Evolutionary conservation across 805 yeast genomes (phyloP).

Genomic region (Ogataea pini): DNA sequence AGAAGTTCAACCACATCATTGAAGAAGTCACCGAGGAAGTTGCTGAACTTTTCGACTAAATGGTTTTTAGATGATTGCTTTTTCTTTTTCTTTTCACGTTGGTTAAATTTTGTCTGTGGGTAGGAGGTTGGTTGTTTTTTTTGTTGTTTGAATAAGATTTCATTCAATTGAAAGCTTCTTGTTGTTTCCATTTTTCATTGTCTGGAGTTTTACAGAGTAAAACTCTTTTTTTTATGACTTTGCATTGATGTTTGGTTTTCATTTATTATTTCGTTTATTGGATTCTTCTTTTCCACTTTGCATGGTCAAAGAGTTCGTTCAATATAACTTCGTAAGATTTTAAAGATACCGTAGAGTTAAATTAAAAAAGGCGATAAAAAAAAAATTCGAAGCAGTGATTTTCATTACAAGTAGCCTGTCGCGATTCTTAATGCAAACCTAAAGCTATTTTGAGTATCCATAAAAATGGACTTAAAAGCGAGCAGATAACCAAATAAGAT

Average conservation of each 20-base stretch:
- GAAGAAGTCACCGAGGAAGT: conserved; percentile 25
- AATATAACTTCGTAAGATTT: neutral
- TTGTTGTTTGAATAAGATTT: neutral
- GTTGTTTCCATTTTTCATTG: neutral
- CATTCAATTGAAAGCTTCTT: neutral
- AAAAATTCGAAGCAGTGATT: neutral
- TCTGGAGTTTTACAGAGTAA: neutral
- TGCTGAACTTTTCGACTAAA: conserved; percentile 13
- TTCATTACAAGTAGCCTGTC: neutral
- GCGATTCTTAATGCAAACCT: conserved; percentile 4
- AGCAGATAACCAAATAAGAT: conserved; percentile 9
- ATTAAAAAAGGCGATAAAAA: neutral
- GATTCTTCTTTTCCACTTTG: neutral
- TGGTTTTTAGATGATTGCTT: conserved; percentile 7
- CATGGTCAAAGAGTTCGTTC: conserved; percentile 6
- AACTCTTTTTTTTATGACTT: neutral
- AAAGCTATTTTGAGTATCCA: neutral
- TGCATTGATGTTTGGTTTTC: conserved; percentile 7
- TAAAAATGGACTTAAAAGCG: conserved; percentile 8
- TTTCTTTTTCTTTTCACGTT: conserved; percentile 1
- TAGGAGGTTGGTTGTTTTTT: neutral
- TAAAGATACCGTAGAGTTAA: no score
- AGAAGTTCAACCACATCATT: conserved; percentile 24
- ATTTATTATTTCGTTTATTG: neutral
- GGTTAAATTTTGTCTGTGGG: neutral